Evolutionary conservation across 495 filamentous ascomycete genomes (phyloP), one percentile per base, ranked within the genome.

Genomic region (Penicillium pulvis): DNA sequence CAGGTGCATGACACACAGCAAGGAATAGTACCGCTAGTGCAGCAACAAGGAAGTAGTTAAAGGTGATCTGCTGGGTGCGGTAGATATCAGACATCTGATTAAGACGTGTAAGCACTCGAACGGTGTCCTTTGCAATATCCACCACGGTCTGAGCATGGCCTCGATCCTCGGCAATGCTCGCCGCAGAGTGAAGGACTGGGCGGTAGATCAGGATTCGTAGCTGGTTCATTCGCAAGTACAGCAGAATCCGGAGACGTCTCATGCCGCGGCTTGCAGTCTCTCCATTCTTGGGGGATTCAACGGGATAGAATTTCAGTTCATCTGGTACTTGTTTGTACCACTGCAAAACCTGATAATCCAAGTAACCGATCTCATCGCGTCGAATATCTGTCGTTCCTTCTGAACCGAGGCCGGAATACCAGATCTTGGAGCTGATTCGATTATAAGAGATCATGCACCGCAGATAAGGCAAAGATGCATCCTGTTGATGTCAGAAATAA

Each of bases 41-140:
- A 9, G 89, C 87, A 11, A 91, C 85, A 17, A 96, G 80, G 71
- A 96, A 96, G 64, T 93, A 91, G 70, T 96, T 91, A 75, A 93
- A 93, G 58, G 87, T 87, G 36, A 92, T 85, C 69, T 94, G 90
- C 53, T 90, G 85, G 6, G 82, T 86, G 9, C 86, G 83, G 72
- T 94, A 96, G 28, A 94, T 85, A 58, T 92, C 87, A 0, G 88
- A 87, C n/a, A 85, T 88, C 64, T 86, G 86, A 67, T 93, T 92
- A 9, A 93, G 80, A 35, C 84, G 83, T 0, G 88, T 85, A 16
- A 96, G 75, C 8, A 88, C 85, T 14, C 85, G 82, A 41, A 96
- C 87, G 0, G 89, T 92, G 62, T 94, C 88, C 65, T 90, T 91
- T 16, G 91, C 89, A 4, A 94, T 79, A 48, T 88, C 84, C 20